Evolutionary conservation across 73 alveolate species (phyloP).

Genomic region (Paramecium biaurelia): DNA sequence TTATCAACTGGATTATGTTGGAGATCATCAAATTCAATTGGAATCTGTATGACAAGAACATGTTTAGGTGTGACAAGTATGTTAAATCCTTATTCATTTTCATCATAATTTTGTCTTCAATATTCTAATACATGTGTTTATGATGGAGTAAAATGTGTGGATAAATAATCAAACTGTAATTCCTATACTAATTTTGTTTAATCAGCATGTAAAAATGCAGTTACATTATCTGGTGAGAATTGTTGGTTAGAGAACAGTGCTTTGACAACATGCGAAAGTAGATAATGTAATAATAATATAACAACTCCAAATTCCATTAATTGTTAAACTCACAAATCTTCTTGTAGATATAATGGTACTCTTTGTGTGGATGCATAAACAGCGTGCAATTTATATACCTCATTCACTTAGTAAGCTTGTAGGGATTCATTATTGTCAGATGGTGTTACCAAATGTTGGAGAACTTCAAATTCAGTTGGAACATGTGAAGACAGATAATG

Average conservation of each 20-base stretch:
- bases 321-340: not conserved
- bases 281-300: not conserved
- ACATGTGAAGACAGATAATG: slow-evolving; percentile 1
- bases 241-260: not conserved
- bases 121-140: not conserved
- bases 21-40: not conserved
- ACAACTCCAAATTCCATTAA: not conserved
- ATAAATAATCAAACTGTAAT: not conserved
- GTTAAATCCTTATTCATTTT: not conserved
- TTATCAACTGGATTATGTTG: not conserved
- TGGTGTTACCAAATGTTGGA: not conserved
- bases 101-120: not conserved
- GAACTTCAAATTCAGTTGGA: not conserved
- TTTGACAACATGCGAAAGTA: not conserved
- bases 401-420: not conserved
- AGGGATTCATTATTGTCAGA: not conserved
- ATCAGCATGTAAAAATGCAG: not conserved
- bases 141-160: slow-evolving; percentile 12
- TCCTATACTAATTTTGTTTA: not conserved
- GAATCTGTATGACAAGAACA: not conserved
- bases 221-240: not conserved
- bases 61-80: not conserved
- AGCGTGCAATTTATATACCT: not conserved
- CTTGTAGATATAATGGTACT: slow-evolving; percentile 44
- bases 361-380: not conserved